Base-by-base conservation (phyloP, 768 basidiomycete genomes). In the Nidularia sp. region DNA sequence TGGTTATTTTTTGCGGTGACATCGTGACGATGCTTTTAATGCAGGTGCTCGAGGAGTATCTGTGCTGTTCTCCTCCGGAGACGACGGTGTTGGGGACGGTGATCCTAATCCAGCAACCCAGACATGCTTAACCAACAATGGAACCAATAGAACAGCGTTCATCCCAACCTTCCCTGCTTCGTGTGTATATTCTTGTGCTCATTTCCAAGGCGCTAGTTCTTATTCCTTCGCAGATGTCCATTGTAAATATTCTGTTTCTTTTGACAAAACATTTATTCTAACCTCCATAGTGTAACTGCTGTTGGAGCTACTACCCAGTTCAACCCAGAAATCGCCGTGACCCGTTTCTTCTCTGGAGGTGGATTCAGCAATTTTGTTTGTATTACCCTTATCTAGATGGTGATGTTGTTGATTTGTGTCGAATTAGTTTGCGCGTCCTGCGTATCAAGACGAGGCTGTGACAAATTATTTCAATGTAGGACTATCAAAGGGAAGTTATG, bases 341-440 rank as follows among this genome's bases (percentile, higher is more conserved):
- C 49, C 13, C 57, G 66, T 22, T 72, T 70, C 57, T 85, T 85
- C 68, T 87, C 85, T 34, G 84, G 86, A 6, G 86, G 87, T 13
- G 86, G 88, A 13, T 90, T 89, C 70, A 86, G 85, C 62, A 72
- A 85, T 56, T 80, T 80, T 50, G 85, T 86, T 34, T 55, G 74
- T 57, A 55, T 50, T n/a, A 44, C 29, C 6, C 13, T 15, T 6
- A 32, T 42, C 12, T 15, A 18, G 36, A 7, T 36, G 69, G 73
- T 74, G 10, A 72, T 71, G 6, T 34, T 49, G 71, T 33, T 31
- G 22, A 48, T 22, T 66, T 50, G 71, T 72, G n/a, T 18, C 18
- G 18, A 18, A 18, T 8, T 25, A 60, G 60, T 61, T 61, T 45
- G 7, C 31, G 18, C 57, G 53, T 45, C 60, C 60, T 15, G 33